Evolutionary conservation across 257 asterid genomes (phyloP), one percentile per base, ranked within the genome.

Genomic region (Solanum clarkiae): DNA sequence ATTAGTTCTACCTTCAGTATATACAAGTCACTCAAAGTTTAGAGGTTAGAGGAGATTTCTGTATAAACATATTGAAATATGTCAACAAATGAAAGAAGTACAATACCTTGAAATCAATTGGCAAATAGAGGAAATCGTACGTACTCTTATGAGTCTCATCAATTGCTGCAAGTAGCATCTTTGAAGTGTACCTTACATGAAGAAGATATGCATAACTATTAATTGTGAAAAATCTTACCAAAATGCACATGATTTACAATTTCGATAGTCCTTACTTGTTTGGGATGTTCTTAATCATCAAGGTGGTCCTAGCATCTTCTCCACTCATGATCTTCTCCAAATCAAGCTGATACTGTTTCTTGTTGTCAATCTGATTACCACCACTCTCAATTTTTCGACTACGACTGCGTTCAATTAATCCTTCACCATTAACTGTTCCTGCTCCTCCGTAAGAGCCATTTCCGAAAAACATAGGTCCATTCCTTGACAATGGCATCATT

Each of bases 201-300:
- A 53, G 85, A 53, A 54, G 54, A n/a, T 36, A 49, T 36, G 36
- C 45, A 81, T 24, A 87, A 86, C 14, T 56, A 60, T 55, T 53
- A 69, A 29, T 60, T 45, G 10, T 68, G 51, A 83, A 66, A 32
- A 65, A 4, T 66, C 40, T 44, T 32, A 59, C 17, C 65, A 29
- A 53, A 53, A 29, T 0, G 2, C 83, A 29, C 66, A 26, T 53
- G 51, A 53, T 53, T 53, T 29, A 79, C 22, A 66, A 83, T 66
- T 54, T 16, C 20, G 79, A 55, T 14, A 13, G 47, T 62, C 55
- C 97, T 92, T 93, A 96, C 99, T 95, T 96, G 95, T 96, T 96
- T 9, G 99, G 99, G 62, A 96, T 96, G 94, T 96, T 96, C 84
- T 95, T 96, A 68, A 95, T 93, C 98, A 96, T 96, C 92, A 96